Evolutionary conservation across 768 basidiomycete genomes (phyloP).

Genomic region (Phylloporus rhodoxanthus): DNA sequence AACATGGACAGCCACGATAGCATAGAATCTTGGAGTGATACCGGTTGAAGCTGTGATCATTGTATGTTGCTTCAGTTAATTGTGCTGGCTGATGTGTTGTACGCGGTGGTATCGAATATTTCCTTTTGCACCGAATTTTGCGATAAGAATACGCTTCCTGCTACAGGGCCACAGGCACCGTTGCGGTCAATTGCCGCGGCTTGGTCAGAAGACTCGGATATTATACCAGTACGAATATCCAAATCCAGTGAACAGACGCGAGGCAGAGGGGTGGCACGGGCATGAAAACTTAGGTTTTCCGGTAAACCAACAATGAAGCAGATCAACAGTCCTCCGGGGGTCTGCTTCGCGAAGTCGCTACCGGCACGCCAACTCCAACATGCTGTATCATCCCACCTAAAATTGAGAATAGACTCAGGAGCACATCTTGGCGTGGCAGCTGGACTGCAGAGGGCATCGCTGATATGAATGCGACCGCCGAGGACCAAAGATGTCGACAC

Average conservation of each 20-base stretch:
- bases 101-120: neutral
- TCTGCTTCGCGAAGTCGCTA: neutral
- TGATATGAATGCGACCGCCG: neutral
- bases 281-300: neutral
- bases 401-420: neutral
- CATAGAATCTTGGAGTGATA: slow-evolving; percentile 36
- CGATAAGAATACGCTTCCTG: neutral
- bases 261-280: neutral
- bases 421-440: neutral
- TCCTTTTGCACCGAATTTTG: neutral
- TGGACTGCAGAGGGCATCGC: neutral
- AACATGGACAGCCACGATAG: slow-evolving; percentile 25
- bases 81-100: slow-evolving; percentile 12
- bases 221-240: no score
- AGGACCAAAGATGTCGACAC: neutral
- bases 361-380: neutral
- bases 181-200: neutral
- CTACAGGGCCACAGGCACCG: neutral
- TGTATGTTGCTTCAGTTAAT: slow-evolving; percentile 5
- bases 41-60: neutral
- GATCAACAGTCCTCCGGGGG: neutral
- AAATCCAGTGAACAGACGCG: neutral
- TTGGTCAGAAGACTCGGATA: neutral
- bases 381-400: neutral
- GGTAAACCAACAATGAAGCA: neutral